Percentiles rank a stretch among this genome's conserved stretches.
Evolutionary conservation across 2,329 filamentous ascomycete genomes (phyloP).

Genomic region (Pyrenochaeta sp.): DNA sequence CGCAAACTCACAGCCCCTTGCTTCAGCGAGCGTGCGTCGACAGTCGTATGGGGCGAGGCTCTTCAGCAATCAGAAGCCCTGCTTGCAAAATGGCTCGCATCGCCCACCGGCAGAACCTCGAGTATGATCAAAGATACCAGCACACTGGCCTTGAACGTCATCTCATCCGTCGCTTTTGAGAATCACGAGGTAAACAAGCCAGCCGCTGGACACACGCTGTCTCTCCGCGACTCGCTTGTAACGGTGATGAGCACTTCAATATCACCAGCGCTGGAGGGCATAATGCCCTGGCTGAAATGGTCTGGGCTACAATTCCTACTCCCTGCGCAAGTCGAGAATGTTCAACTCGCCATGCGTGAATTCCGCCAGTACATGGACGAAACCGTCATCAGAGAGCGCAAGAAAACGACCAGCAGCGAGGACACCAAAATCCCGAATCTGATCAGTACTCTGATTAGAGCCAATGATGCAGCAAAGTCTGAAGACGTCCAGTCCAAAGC

Average conservation of each 20-base stretch:
- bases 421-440: slow-evolving; percentile 20
- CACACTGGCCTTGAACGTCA: slow-evolving; percentile 49
- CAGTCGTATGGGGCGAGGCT: slow-evolving; percentile 64
- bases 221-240: slow-evolving; percentile 31
- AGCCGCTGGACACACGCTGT: slow-evolving; percentile 21
- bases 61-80: slow-evolving; percentile 62
- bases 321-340: slow-evolving; percentile 24
- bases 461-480: slow-evolving; percentile 17
- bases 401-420: neutral
- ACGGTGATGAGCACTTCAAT: slow-evolving; percentile 38
- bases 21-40: slow-evolving; percentile 56
- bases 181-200: slow-evolving; percentile 21
- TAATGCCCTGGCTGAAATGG: slow-evolving; percentile 13
- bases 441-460: slow-evolving; percentile 42
- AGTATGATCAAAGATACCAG: slow-evolving; percentile 43
- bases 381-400: neutral
- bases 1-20: slow-evolving; percentile 52
- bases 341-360: slow-evolving; percentile 21
- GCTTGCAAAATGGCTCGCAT: slow-evolving; percentile 27
- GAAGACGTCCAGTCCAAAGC: neutral
- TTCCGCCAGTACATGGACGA: slow-evolving; percentile 30
- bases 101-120: slow-evolving; percentile 28
- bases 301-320: slow-evolving; percentile 22
- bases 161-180: slow-evolving; percentile 50
- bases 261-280: slow-evolving; percentile 14